Percentiles rank a stretch among this genome's conserved stretches.
Evolutionary conservation across 2,329 filamentous ascomycete species (phyloP).

Genomic region (Leptographium flavum): DNA sequence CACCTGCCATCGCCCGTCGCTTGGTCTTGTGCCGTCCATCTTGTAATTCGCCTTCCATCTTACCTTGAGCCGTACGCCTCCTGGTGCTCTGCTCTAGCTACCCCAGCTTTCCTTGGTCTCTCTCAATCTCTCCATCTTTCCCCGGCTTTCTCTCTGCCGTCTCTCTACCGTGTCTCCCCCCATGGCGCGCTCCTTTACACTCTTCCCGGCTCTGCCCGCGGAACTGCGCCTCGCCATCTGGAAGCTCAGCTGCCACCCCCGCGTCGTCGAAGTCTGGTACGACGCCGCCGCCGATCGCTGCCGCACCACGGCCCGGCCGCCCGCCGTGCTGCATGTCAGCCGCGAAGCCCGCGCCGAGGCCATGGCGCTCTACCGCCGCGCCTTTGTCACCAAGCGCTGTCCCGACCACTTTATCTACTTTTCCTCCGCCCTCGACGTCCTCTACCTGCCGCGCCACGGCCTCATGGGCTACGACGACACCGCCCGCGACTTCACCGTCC

Average conservation of each 20-base stretch:
- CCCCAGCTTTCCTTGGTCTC: too few species aligned
- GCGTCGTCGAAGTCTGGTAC: slow-evolving; percentile 27
- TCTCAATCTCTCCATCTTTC: too few species aligned
- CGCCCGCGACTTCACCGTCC: slow-evolving; percentile 24
- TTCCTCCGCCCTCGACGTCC: slow-evolving; percentile 20
- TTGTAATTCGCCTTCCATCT: too few species aligned
- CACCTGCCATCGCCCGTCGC: too few species aligned
- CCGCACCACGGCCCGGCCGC: slow-evolving; percentile 22
- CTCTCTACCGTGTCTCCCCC: neutral
- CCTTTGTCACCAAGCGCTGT: slow-evolving; percentile 20
- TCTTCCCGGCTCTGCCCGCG: slow-evolving; percentile 22
- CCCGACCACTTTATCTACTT: slow-evolving; percentile 21
- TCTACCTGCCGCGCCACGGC: slow-evolving; percentile 25
- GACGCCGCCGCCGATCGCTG: slow-evolving; percentile 21
- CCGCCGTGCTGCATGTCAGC: slow-evolving; percentile 25
- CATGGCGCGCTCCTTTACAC: slow-evolving; percentile 12
- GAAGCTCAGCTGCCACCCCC: slow-evolving; percentile 20
- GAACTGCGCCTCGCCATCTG: slow-evolving; percentile 28
- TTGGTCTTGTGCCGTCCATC: too few species aligned
- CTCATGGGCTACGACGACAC: slow-evolving; percentile 26
- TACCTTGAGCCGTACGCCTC: neutral
- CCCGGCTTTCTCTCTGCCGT: neutral
- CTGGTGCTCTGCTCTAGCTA: too few species aligned
- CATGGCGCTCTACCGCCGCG: slow-evolving; percentile 20
- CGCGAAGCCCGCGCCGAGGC: slow-evolving; percentile 28